phyloP scores from a whole-genome alignment of 1,284 basidiomycete species.

The Inonotus hispidus region DNA sequence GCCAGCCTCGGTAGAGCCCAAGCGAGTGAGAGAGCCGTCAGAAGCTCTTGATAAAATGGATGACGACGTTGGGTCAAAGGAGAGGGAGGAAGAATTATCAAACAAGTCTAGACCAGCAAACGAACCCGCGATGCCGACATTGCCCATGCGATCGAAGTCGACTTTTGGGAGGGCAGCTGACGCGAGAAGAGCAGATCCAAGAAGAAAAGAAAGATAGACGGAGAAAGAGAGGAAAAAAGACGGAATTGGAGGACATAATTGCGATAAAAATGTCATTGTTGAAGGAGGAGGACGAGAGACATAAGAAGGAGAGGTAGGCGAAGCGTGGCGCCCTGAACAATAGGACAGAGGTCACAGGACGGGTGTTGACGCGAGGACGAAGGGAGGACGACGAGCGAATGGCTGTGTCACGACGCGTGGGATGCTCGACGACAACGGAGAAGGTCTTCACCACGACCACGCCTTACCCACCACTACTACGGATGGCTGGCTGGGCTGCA shows the following conservation, averaged over 20 bases:
- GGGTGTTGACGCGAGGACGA: not conserved
- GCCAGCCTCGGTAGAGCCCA: constrained; percentile 67
- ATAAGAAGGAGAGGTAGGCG: constrained; percentile 9
- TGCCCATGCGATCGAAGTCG: constrained; percentile 89
- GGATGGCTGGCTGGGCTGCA: too few species aligned
- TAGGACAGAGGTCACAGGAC: not conserved
- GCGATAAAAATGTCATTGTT: constrained; percentile 19
- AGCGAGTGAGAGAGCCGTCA: constrained; percentile 54
- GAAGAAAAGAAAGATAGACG: constrained; percentile 17
- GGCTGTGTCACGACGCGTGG: constrained; percentile 17
- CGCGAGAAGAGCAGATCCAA: constrained; percentile 33
- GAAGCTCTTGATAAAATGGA: constrained; percentile 63
- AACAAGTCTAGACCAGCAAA: constrained; percentile 83
- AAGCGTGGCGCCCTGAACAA: constrained; percentile 15
- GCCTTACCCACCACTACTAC: too few species aligned
- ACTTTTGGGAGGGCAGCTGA: constrained; percentile 68
- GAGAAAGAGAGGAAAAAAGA: constrained; percentile 19
- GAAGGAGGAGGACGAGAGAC: constrained; percentile 15
- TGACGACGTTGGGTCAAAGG: constrained; percentile 64
- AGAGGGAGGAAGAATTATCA: constrained; percentile 46
- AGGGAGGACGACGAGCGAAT: constrained; percentile 2
- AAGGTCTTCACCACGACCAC: not conserved
- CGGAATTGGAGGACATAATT: constrained; percentile 9
- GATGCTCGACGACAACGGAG: constrained; percentile 9
- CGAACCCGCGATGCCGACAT: constrained; percentile 78